Conservation (phyloP, 306 rosid genomes). For the Vigna nakashimae region DNA sequence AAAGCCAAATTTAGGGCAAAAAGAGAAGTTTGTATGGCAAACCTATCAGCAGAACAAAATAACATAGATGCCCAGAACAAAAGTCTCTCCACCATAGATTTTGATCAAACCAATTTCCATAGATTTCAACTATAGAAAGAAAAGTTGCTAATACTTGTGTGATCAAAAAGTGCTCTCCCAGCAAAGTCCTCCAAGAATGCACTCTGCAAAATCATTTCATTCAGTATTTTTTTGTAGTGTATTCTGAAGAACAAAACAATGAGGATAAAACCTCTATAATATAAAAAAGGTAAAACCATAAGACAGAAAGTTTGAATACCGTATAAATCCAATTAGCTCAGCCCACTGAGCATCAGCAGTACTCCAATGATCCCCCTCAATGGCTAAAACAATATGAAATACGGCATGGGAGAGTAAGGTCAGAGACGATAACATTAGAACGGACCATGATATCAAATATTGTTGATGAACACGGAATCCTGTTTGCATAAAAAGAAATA, state of each 20-base stretch:
- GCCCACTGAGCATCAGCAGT: slow-evolving; percentile 73
- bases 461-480: slow-evolving; percentile 65
- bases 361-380: slow-evolving; percentile 66
- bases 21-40: slow-evolving; percentile 43
- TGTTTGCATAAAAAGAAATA: slow-evolving; percentile 40
- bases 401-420: slow-evolving; percentile 69
- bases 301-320: slow-evolving; percentile 49
- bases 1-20: background rate
- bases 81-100: slow-evolving; percentile 65
- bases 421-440: slow-evolving; percentile 68
- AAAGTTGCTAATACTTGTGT: slow-evolving; percentile 63
- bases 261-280: slow-evolving; percentile 13
- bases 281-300: slow-evolving; percentile 2
- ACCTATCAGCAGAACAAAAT: slow-evolving; percentile 56
- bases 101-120: slow-evolving; percentile 62
- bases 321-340: slow-evolving; percentile 76
- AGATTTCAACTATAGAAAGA: slow-evolving; percentile 74
- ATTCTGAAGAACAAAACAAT: slow-evolving; percentile 23
- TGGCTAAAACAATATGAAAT: slow-evolving; percentile 66
- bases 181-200: slow-evolving; percentile 72
- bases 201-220: slow-evolving; percentile 66
- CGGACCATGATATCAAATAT: slow-evolving; percentile 69
- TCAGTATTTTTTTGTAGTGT: background rate
- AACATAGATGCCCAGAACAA: slow-evolving; percentile 58
- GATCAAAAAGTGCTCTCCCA: slow-evolving; percentile 62